Base-by-base conservation (phyloP, 352 stramenopile genomes). In the Phytophthora crassamura region DNA sequence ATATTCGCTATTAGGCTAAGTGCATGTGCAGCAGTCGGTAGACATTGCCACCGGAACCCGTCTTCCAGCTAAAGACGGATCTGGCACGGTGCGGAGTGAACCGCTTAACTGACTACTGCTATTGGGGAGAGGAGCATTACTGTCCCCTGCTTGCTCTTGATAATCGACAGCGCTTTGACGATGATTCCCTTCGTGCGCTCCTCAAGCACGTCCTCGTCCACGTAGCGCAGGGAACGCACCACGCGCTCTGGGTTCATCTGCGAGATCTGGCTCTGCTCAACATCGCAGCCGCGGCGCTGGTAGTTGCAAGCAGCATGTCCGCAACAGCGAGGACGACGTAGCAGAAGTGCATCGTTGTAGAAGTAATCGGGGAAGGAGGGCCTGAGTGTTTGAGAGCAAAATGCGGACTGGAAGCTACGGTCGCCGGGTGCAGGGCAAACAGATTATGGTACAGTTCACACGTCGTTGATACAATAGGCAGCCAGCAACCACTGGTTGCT, bases 151-250 rank as follows among this genome's bases (percentile, higher is more conserved):
- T 48, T 55, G 0, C 15, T 8, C 28, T 36, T n/a, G 7, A 18
- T 15, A 38, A 48, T 32, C 7, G 1, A 15, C 14, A 63, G n/a
- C 1, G 54, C 2, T 10, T 36, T 25, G 2, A 34, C 18, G 12
- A 30, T 36, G 35, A 63, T 40, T 55, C 34, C 43, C 7, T 18
- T 18, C 14, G 0, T 14, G 46, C 57, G 46, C 15, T 57, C 57
- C 22, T 51, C 45, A 2, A 14, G 12, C 40, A 48, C 43, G 3
- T 60, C 49, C 2, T 60, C 40, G 6, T 51, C 9, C 14, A 20
- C 22, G 15, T 20, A 15, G 22, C 59, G 59, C 35, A 67, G 43
- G 2, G 39, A 56, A 10, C 59, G 59, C 42, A 34, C 12, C 32
- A 35, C 33, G 12, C 32, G 16, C 9, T 55, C 15, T 16, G 32